Percentiles rank a stretch among this genome's conserved stretches.
These are phyloP conservation scores for Corylus americana DNA, from an alignment of 306 rosid species.

Conservation along the genomic window DNA sequence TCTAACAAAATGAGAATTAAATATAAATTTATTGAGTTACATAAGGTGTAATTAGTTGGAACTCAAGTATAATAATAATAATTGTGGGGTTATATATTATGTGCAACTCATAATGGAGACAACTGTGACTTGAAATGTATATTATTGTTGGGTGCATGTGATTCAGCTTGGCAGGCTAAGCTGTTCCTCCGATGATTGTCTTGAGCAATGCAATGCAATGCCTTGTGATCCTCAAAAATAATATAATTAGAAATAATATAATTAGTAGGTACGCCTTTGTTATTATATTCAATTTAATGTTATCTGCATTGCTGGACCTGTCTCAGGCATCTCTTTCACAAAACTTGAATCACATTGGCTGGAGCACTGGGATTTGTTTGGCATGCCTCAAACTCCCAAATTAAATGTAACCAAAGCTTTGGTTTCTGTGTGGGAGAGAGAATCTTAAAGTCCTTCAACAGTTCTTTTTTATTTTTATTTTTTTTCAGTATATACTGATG, in stretches of 20 bases:
- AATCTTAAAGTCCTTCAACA: conserved; percentile 56
- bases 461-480: conserved; percentile 21
- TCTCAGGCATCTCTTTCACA: conserved; percentile 83
- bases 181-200: conserved; percentile 66
- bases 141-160: conserved; percentile 75
- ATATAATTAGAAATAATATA: background rate
- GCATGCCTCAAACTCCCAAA: conserved; percentile 68
- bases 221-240: conserved; percentile 63
- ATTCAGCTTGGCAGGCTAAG: conserved; percentile 57
- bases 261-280: conserved; percentile 19
- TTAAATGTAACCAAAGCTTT: conserved; percentile 48
- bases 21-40: too few relatives aligned
- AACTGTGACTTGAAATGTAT: conserved; percentile 27
- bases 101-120: conserved; percentile 34
- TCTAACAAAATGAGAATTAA: too few relatives aligned
- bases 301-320: conserved; percentile 64
- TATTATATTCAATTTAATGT: conserved; percentile 37
- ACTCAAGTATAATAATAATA: conserved; percentile 7
- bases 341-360: conserved; percentile 83
- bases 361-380: conserved; percentile 82
- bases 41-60: too few relatives aligned
- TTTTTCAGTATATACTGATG: conserved; percentile 52
- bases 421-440: conserved; percentile 59
- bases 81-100: conserved; percentile 13
- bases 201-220: conserved; percentile 42